Conservation (phyloP, 2,329 filamentous ascomycete species). For the Sarocladium kiliense region DNA sequence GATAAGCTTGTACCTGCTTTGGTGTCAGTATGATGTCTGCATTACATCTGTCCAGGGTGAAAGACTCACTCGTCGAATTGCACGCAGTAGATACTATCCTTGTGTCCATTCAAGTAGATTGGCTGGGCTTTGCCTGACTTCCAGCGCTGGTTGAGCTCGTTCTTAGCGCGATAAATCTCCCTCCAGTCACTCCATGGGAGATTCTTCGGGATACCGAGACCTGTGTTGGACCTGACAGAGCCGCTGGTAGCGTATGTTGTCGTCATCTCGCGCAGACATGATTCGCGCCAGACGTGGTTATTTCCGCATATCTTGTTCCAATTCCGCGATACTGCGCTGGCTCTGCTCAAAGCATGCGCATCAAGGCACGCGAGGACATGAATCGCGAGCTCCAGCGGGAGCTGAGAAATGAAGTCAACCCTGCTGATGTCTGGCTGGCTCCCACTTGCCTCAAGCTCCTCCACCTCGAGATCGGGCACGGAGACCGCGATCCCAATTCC, state of each 20-base stretch:
- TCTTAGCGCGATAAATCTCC: conserved; percentile 73
- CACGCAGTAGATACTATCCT: conserved; percentile 94
- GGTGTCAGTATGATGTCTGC: conserved; percentile 25
- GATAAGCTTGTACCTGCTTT: conserved; percentile 79
- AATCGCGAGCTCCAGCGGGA: conserved; percentile 55
- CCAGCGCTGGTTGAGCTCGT: conserved; percentile 75
- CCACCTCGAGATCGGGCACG: conserved; percentile 32
- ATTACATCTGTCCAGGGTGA: not conserved
- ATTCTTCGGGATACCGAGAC: conserved; percentile 51
- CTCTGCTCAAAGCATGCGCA: conserved; percentile 42
- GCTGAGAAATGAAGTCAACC: conserved; percentile 51
- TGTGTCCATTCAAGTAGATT: conserved; percentile 87
- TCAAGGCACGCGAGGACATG: conserved; percentile 54
- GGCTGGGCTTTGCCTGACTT: conserved; percentile 70
- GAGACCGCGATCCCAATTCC: conserved; percentile 58
- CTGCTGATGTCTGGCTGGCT: conserved; percentile 40
- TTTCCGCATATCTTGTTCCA: conserved; percentile 46
- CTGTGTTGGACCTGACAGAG: conserved; percentile 46
- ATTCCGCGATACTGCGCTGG: conserved; percentile 42
- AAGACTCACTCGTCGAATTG: conserved; percentile 86
- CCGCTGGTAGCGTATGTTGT: conserved; percentile 53
- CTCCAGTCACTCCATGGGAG: conserved; percentile 73
- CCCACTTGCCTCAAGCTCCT: conserved; percentile 16
- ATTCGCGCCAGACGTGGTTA: conserved; percentile 59
- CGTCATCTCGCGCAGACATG: conserved; percentile 57